A percentile compares a stretch with the other conserved stretches of the same genome.
phyloP scores from a whole-genome alignment of 768 basidiomycete species.

The Porpolomopsis calyptriformis region DNA sequence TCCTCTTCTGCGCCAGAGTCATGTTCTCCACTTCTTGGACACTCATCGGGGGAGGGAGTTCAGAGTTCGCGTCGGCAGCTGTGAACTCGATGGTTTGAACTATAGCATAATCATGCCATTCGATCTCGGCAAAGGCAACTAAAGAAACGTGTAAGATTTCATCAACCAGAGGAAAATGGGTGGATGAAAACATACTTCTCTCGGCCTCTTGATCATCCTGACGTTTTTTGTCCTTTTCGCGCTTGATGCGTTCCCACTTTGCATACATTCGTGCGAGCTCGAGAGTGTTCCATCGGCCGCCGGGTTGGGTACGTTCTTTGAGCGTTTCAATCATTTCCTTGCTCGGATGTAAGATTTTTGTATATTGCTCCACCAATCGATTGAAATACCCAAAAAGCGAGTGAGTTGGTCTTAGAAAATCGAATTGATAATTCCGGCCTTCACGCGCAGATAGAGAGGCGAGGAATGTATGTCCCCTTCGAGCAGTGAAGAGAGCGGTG shows the following conservation, averaged over 20 bases:
- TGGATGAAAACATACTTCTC: slow-evolving; percentile 43
- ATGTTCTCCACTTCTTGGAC: slow-evolving; percentile 91
- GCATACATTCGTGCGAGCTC: slow-evolving; percentile 69
- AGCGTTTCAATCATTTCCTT: slow-evolving; percentile 64
- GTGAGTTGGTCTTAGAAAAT: slow-evolving; percentile 91
- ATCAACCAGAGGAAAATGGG: background rate
- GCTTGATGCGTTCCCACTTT: slow-evolving; percentile 78
- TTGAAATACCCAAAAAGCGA: slow-evolving; percentile 97
- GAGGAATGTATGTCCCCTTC: slow-evolving; percentile 80
- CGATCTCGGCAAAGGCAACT: slow-evolving; percentile 95
- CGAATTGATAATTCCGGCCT: slow-evolving; percentile 95
- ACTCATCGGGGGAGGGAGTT: slow-evolving; percentile 94
- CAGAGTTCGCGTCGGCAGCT: slow-evolving; percentile 77
- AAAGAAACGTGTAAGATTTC: slow-evolving; percentile 8
- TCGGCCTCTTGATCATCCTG: slow-evolving; percentile 92
- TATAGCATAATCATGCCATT: slow-evolving; percentile 99
- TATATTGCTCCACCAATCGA: slow-evolving; percentile 92
- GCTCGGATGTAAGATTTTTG: slow-evolving; percentile 77
- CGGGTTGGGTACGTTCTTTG: slow-evolving; percentile 51
- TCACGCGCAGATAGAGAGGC: slow-evolving; percentile 77
- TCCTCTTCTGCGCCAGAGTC: slow-evolving; percentile 93
- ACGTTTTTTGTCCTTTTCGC: slow-evolving; percentile 76
- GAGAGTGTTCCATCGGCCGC: slow-evolving; percentile 67
- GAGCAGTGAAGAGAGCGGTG: slow-evolving; percentile 92
- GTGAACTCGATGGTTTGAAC: slow-evolving; percentile 99